Conservation (phyloP, 352 stramenopile genomes). For the Phytophthora idaei region DNA sequence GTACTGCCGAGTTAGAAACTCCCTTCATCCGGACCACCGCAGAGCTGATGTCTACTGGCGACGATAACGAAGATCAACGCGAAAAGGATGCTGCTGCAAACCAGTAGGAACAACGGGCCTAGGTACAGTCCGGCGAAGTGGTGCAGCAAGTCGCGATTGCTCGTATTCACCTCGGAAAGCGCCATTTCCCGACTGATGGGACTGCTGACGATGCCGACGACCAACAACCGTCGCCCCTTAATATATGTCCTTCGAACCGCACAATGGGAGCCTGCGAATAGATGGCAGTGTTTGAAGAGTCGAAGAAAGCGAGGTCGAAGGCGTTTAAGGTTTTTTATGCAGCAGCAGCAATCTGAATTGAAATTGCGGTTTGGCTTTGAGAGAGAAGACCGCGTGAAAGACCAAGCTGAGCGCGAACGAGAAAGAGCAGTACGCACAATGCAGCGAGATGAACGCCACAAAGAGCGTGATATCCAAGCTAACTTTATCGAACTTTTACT, state of each 20-base stretch:
- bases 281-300: background rate
- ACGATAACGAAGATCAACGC: background rate
- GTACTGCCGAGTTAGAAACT: background rate
- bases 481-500: constrained; percentile 10
- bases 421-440: constrained; percentile 5
- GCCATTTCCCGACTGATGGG: background rate
- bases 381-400: background rate
- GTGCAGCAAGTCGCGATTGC: background rate
- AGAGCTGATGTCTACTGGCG: background rate
- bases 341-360: background rate
- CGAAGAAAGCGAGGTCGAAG: background rate
- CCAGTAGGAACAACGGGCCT: background rate
- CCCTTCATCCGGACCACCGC: background rate
- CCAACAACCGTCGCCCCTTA: background rate
- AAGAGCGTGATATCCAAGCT: background rate
- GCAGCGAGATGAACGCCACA: background rate
- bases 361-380: background rate
- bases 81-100: background rate
- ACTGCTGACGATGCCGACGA: background rate
- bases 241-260: background rate
- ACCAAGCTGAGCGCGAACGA: background rate
- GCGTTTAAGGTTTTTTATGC: background rate
- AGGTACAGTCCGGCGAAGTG: background rate
- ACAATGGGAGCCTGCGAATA: background rate
- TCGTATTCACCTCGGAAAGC: background rate